Conservation (phyloP, 805 yeast species). For the Maudiozyma bulderi region DNA sequence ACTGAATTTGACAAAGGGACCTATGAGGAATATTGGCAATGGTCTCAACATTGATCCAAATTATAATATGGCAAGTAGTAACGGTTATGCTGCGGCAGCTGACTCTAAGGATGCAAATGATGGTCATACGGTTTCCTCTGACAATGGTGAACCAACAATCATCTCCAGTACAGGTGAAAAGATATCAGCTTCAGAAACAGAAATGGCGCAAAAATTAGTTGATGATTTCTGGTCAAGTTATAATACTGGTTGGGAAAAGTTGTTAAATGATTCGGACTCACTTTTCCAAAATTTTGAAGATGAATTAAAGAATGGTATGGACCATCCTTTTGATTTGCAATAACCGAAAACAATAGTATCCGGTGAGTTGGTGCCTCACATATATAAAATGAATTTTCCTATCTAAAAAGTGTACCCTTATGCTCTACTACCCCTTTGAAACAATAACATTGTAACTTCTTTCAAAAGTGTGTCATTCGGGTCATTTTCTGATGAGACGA, state of each 20-base stretch:
- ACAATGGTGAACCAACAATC: neutral
- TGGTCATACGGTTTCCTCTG: neutral
- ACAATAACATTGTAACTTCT: too few relatives aligned
- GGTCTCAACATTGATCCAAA: neutral
- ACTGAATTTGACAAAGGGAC: neutral
- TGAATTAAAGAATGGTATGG: neutral
- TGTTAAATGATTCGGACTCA: constrained; percentile 6
- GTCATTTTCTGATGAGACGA: neutral
- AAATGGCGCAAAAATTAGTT: constrained; percentile 10
- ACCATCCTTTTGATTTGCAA: neutral
- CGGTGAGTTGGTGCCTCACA: too few relatives aligned
- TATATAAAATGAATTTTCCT: too few relatives aligned
- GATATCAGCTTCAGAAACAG: constrained; percentile 1
- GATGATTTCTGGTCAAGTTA: constrained; percentile 21
- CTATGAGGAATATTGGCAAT: too few relatives aligned
- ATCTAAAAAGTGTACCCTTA: too few relatives aligned
- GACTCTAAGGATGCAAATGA: neutral
- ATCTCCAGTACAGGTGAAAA: neutral
- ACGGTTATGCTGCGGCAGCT: too few relatives aligned
- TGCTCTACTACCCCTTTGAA: too few relatives aligned
- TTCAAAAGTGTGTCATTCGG: neutral
- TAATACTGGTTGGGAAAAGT: constrained; percentile 16
- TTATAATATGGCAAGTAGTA: neutral
- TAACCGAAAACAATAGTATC: neutral
- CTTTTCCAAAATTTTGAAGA: constrained; percentile 1